A percentile compares a stretch with the other conserved stretches of the same genome.
Conservation (phyloP, 225 moss, liverwort and hornwort species). For the Polytrichum formosum region DNA sequence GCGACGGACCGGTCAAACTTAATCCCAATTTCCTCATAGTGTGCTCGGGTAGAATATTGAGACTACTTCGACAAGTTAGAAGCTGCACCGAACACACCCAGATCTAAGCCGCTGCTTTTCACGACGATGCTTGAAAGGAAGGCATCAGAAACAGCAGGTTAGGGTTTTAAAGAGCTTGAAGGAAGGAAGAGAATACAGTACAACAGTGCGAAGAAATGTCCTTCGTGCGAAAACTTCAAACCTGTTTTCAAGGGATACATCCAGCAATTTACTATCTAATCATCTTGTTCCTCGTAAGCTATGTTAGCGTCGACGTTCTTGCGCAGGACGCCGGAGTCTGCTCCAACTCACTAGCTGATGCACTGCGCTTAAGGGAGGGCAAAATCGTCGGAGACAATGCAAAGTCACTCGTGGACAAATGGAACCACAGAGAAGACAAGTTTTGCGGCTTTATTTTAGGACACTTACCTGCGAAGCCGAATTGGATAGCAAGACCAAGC, state of each 20-base stretch:
- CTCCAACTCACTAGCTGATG: constrained; percentile 14
- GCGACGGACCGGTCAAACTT: no score
- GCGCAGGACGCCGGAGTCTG: not conserved
- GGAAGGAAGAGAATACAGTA: not conserved
- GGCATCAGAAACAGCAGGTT: not conserved
- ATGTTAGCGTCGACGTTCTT: constrained; percentile 13
- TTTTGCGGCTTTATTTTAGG: constrained; percentile 37
- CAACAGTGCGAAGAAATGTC: not conserved
- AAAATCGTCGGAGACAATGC: constrained; percentile 22
- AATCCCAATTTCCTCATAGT: no score
- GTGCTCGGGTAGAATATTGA: no score
- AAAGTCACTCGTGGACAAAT: constrained; percentile 13
- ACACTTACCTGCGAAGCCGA: constrained; percentile 27
- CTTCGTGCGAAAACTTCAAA: not conserved
- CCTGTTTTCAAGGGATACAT: constrained; percentile 5
- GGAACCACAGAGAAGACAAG: constrained; percentile 13
- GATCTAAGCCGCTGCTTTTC: not conserved
- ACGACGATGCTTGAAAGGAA: not conserved
- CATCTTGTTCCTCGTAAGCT: constrained; percentile 24
- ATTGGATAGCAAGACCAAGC: not conserved
- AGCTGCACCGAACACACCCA: no score
- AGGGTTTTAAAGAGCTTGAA: not conserved
- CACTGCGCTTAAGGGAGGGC: constrained; percentile 8
- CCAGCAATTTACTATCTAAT: constrained; percentile 26
- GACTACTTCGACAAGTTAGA: no score